A percentile compares a stretch with the other conserved stretches of the same genome.
Evolutionary conservation across 768 basidiomycete species (phyloP).

Genomic region (Agaricus blazei): DNA sequence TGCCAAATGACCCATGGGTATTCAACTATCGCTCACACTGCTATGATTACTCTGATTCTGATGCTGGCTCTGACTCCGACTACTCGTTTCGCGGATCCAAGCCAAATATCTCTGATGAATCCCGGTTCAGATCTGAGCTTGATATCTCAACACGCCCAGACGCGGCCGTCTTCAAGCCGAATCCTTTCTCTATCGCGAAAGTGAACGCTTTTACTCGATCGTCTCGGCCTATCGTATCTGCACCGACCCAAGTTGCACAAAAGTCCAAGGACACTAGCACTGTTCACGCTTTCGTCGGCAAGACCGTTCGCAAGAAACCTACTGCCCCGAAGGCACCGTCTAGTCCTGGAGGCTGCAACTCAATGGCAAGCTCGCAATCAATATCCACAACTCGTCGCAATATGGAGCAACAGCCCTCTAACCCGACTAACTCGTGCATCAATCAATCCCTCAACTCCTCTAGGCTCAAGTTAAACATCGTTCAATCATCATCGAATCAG

Average conservation of each 20-base stretch:
- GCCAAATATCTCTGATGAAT: not conserved
- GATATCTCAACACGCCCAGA: constrained; percentile 61
- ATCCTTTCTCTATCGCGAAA: constrained; percentile 78
- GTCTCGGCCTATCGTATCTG: not conserved
- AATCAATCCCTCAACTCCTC: too few relatives aligned
- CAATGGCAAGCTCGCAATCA: too few relatives aligned
- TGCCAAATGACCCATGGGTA: not conserved
- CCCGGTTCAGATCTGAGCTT: constrained; percentile 21
- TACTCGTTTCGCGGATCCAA: not conserved
- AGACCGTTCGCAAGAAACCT: not conserved
- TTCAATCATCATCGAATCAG: too few relatives aligned
- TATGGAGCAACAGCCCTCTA: too few relatives aligned
- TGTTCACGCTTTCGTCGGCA: not conserved
- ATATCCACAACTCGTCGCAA: too few relatives aligned
- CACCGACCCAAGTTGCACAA: not conserved
- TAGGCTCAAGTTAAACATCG: too few relatives aligned
- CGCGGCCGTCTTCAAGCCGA: constrained; percentile 60
- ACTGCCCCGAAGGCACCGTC: too few relatives aligned
- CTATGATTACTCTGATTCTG: not conserved
- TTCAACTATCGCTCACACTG: constrained; percentile 1
- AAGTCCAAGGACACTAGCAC: not conserved
- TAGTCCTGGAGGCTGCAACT: too few relatives aligned
- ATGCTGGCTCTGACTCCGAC: not conserved
- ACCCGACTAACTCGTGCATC: too few relatives aligned
- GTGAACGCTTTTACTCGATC: constrained; percentile 64